Base-by-base conservation (phyloP, 2,329 filamentous ascomycete genomes). In the Aspergillus puulaauensis region DNA sequence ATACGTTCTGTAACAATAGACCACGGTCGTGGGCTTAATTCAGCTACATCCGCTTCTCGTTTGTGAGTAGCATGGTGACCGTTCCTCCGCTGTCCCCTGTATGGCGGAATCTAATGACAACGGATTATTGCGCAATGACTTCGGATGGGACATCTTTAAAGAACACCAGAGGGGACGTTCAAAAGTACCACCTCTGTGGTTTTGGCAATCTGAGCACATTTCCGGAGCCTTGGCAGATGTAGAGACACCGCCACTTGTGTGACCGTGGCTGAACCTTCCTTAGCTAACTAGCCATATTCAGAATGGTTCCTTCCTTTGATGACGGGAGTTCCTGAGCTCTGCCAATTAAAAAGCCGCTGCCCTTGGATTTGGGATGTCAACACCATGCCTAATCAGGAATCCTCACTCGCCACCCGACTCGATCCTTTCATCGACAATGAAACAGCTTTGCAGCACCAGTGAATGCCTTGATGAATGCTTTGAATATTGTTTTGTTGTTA, bases 171-270 rank as follows among this genome's bases (percentile, higher is more conserved):
- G 9, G 24, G 27, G 27, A 11, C 27, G 27, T 31, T 11, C 27
- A 4, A 31, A 31, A 11, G 9, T 27, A 7, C n/a, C 44, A 27
- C 44, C 23, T 15, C 27, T n/a, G 6, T 21, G 24, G 44, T 27
- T 14, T 46, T 31, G 41, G 12, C 24, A n/a, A 8, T 15, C 50
- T 23, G 40, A 37, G 17, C n/a, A 2, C 8, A 14, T 11, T 48
- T n/a, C 11, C 17, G 4, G 9, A 52, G 31, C 35, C 50, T 53
- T 51, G 51, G 50, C 51, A 53, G 37, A 51, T 49, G 31, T 48
- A 50, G 7, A 23, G 31, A 23, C 51, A 58, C 56, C 37, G 45
- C 56, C 56, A 53, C 54, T 27, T 45, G 21, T 49, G 23, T 24
- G 35, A 55, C 37, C 27, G 23, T 49, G 54, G 52, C 41, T 41